phyloP scores from a whole-genome alignment of 1,284 basidiomycete genomes.

The Rhodotorula mucilaginosa region DNA sequence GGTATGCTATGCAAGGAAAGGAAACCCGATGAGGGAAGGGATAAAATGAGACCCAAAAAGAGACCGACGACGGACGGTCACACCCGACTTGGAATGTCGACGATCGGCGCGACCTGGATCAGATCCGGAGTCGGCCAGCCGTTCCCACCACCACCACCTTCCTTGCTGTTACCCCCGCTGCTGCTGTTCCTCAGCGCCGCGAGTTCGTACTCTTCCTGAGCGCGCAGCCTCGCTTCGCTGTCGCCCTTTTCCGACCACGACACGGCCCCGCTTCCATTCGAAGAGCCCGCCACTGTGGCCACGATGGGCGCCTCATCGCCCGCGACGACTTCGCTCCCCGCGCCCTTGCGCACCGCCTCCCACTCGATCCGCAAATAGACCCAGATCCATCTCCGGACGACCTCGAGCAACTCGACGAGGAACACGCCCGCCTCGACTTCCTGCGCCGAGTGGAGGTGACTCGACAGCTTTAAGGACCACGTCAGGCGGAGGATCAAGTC shows the following conservation, averaged over 20 bases:
- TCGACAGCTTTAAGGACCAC: conserved; percentile 88
- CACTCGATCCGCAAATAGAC: conserved; percentile 94
- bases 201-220: conserved; percentile 28
- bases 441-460: conserved; percentile 76
- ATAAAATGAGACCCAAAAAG: background rate
- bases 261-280: background rate
- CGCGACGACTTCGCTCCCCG: conserved; percentile 16
- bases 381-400: conserved; percentile 91
- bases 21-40: too few species aligned
- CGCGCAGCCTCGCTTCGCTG: conserved; percentile 24
- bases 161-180: background rate
- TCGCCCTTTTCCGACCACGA: conserved; percentile 28
- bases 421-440: conserved; percentile 84
- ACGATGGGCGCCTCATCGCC: background rate
- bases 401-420: conserved; percentile 84
- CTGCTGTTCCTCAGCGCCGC: background rate
- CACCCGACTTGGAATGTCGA: background rate
- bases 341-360: conserved; percentile 70
- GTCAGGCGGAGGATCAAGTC: conserved; percentile 89
- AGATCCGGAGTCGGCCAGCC: background rate
- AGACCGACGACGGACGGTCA: background rate
- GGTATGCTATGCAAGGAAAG: background rate
- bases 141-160: background rate
- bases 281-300: background rate
- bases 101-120: background rate